A percentile compares a stretch with the other conserved stretches of the same genome.
phyloP scores from a whole-genome alignment of 2,329 filamentous ascomycete genomes.

The Penicillium sp. region DNA sequence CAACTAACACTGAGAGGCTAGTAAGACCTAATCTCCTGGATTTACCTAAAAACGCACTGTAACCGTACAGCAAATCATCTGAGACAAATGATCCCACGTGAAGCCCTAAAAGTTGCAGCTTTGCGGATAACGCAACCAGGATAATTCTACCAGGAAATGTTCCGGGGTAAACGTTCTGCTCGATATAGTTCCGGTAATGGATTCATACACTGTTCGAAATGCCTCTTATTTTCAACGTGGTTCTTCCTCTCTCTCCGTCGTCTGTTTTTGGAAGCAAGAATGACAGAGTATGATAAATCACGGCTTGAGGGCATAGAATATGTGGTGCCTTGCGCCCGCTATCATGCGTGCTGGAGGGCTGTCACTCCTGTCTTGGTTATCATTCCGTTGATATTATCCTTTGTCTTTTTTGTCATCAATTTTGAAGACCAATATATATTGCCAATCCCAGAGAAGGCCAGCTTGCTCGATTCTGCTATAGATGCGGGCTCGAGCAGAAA shows the following conservation, averaged over 20 bases:
- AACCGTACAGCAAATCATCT: no score
- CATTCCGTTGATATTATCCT: neutral
- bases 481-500: neutral
- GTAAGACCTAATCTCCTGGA: no score
- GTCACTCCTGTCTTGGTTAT: neutral
- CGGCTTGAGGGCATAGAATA: neutral
- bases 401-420: neutral
- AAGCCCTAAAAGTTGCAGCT: no score
- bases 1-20: no score
- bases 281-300: neutral
- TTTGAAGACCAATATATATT: neutral
- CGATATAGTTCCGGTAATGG: no score
- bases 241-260: no score
- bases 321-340: neutral
- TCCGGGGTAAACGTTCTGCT: no score
- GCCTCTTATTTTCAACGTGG: no score
- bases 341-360: neutral
- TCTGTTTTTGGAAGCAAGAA: neutral
- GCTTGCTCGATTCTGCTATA: neutral
- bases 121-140: no score
- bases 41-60: no score
- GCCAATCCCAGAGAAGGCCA: neutral
- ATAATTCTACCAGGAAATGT: no score
- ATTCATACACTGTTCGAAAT: no score
- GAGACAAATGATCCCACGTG: neutral